Evolutionary conservation across 305 asterid species (phyloP).

Genomic region (Solanum hybrid): DNA sequence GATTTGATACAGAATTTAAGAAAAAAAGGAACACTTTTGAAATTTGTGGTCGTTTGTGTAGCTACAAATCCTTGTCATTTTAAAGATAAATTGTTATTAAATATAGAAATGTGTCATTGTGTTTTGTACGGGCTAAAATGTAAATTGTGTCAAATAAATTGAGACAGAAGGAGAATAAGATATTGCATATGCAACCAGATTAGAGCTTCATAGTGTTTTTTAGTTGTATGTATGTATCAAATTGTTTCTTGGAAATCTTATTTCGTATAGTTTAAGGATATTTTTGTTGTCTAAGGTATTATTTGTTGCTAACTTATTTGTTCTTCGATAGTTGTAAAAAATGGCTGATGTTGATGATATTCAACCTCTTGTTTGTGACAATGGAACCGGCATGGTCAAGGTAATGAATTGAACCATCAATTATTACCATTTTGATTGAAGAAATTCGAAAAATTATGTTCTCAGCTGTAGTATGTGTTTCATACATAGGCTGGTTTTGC

Average conservation of each 20-base stretch:
- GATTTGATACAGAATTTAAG: background rate
- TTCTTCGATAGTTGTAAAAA: background rate
- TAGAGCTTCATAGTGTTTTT: background rate
- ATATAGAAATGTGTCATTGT: background rate
- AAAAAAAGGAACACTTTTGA: background rate
- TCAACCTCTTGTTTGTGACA: constrained; percentile 23
- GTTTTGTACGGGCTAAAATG: background rate
- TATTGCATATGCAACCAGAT: background rate
- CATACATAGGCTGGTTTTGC: constrained; percentile 20
- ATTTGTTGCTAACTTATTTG: background rate
- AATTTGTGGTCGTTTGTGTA: background rate
- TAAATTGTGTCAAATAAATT: background rate
- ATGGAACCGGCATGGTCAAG: constrained; percentile 24
- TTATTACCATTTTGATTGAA: background rate
- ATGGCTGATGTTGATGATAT: constrained; percentile 22
- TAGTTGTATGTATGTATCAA: background rate
- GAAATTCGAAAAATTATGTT: background rate
- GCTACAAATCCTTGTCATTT: background rate
- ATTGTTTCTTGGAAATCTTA: background rate
- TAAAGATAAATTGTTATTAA: background rate
- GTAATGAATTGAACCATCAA: background rate
- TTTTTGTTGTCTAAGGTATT: background rate
- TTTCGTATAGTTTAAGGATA: background rate
- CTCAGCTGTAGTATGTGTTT: background rate
- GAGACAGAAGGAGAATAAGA: background rate